Base-by-base conservation (phyloP, 2,329 filamentous ascomycete species). In the Tolypocladium cylindrosporum region DNA sequence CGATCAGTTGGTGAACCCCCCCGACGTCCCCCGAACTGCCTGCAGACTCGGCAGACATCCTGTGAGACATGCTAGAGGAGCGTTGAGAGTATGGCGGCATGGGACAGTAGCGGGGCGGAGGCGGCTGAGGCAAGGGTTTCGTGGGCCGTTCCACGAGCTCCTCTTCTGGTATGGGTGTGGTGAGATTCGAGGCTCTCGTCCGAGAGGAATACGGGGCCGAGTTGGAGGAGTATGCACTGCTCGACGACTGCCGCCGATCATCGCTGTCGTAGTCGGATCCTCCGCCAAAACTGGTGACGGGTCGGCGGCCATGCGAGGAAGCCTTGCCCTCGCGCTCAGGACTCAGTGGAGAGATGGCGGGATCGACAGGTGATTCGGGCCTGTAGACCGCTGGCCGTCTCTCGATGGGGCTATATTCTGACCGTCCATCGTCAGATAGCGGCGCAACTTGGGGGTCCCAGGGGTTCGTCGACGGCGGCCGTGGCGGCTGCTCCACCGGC, bases 381-480 rank as follows among this genome's bases (percentile, higher is more conserved):
- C 39, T 40, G 45, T 16, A 31, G 24, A 57, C 40, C 6, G 27
- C 52, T 19, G 56, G 62, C 27, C 67, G 60, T 34, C 68, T 63
- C 51, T 67, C 61, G 16, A 65, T 63, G 16, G 41, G 40, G 9
- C 54, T 51, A 40, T 67, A 63, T 10, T 63, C 65, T 21, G 61
- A 60, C 2, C 62, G 61, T 3, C 56, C 61, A 39, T 68, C 65
- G 6, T 60, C 59, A n/a, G 55, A 58, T 19, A 55, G 57, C 21
- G 64, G 65, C 21, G 63, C 60, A 37, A 59, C 59, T 27, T 68
- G 66, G 41, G 72, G 63, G 58, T 77, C 72, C 77, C 76, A 79
- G 8, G 76, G 76, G 56, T 77, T 74, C 13, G 68, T 60, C 8
- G 73, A 75, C 11, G 76, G 75, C 3, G 74, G 75, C n/a, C 64